Evolutionary conservation across 495 filamentous ascomycete species (phyloP).

Genomic region (Hamigera avellanea): DNA sequence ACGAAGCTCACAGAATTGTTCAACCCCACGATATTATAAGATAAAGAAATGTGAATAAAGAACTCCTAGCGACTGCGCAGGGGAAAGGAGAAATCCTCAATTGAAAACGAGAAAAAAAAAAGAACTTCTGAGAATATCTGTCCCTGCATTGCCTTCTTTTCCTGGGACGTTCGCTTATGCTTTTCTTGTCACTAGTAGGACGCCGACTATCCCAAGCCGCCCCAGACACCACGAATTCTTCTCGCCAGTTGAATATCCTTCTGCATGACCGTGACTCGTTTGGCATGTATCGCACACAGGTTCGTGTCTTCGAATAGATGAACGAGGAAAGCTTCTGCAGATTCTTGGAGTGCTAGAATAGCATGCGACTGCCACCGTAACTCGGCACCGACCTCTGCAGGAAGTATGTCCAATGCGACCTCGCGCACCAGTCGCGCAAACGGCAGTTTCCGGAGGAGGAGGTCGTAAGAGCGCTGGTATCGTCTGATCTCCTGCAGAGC

Average conservation of each 20-base stretch:
- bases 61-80: no score
- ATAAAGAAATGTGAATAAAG: no score
- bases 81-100: no score
- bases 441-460: conserved; percentile 70
- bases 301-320: conserved; percentile 95
- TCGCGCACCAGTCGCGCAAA: conserved; percentile 87
- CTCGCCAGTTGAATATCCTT: conserved; percentile 89
- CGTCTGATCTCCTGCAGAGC: conserved; percentile 78
- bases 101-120: no score
- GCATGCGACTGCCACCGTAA: conserved; percentile 90
- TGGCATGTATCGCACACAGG: conserved; percentile 90
- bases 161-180: no score
- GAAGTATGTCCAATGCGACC: conserved; percentile 53
- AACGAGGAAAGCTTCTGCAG: conserved; percentile 83
- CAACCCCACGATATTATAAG: no score
- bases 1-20: no score
- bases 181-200: no score
- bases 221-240: conserved; percentile 66
- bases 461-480: conserved; percentile 73
- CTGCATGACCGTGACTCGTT: conserved; percentile 95
- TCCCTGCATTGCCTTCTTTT: no score
- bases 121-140: no score
- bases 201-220: conserved; percentile 39
- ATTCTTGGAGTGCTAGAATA: conserved; percentile 82
- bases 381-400: conserved; percentile 38